A percentile compares a stretch with the other conserved stretches of the same genome.
phyloP scores from a whole-genome alignment of 192 early-diverging fungal genomes.

The Backusella morwellensis region DNA sequence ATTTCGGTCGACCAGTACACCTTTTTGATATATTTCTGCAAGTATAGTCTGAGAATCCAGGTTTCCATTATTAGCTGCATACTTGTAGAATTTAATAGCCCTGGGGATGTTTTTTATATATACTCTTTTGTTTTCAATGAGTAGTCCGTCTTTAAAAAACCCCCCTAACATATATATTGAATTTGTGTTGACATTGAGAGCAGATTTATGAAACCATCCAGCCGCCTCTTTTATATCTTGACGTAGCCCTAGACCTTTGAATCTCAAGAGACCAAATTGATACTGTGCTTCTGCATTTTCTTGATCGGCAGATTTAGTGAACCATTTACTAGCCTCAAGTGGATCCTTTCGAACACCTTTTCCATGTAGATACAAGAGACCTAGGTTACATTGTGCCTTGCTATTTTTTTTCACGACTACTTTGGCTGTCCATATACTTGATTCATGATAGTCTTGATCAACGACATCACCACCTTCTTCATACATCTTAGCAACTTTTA shows the following conservation, averaged over 20 bases:
- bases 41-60: not conserved
- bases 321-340: not conserved
- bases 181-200: not conserved
- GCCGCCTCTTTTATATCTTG: not conserved
- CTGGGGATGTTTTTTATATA: not conserved
- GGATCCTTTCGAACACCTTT: not conserved
- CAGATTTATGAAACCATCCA: not conserved
- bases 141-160: too few species aligned
- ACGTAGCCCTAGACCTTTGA: not conserved
- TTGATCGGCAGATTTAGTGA: not conserved
- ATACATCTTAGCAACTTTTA: not conserved
- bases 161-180: not conserved
- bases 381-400: not conserved
- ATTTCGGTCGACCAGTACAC: not conserved
- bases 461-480: not conserved
- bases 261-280: not conserved
- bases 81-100: not conserved
- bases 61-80: not conserved
- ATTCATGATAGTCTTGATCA: not conserved
- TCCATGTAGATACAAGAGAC: not conserved
- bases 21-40: not conserved
- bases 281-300: not conserved
- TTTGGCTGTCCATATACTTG: not conserved
- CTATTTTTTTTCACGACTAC: not conserved
- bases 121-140: too few species aligned